phyloP scores from a whole-genome alignment of 148 eudicot species.

The Camellia japonica region DNA sequence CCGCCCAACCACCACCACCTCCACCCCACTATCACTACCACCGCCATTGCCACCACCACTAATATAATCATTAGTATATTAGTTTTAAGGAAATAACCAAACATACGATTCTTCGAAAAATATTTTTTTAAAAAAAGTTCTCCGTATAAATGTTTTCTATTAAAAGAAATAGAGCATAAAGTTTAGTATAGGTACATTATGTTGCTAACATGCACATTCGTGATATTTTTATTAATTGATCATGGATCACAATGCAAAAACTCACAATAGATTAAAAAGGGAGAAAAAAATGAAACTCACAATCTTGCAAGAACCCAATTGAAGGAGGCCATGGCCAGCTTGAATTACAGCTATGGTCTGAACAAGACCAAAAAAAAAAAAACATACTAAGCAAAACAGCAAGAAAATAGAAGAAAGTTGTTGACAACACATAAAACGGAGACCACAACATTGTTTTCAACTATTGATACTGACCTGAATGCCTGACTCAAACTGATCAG shows the following conservation, averaged over 20 bases:
- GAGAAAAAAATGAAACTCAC: slow-evolving; percentile 43
- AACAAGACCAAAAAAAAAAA: neutral
- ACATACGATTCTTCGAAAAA: too few relatives aligned
- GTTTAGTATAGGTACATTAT: too few relatives aligned
- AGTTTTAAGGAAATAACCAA: too few relatives aligned
- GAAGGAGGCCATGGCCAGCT: slow-evolving; percentile 99
- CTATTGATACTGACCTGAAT: slow-evolving; percentile 65
- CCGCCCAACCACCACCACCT: too few relatives aligned
- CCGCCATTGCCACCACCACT: too few relatives aligned
- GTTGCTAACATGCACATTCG: too few relatives aligned
- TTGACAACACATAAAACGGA: neutral
- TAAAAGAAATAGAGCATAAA: too few relatives aligned
- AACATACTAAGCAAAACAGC: neutral
- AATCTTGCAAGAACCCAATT: slow-evolving; percentile 98
- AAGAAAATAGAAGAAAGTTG: neutral
- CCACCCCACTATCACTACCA: too few relatives aligned
- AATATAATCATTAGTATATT: too few relatives aligned
- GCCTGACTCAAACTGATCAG: slow-evolving; percentile 95
- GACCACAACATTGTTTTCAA: neutral
- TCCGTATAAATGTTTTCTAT: too few relatives aligned
- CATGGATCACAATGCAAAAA: neutral
- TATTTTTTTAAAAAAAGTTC: too few relatives aligned
- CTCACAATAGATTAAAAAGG: neutral
- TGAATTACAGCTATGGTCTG: slow-evolving; percentile 99
- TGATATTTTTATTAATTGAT: too few relatives aligned